phyloP scores from a whole-genome alignment of 306 rosid species.

The Castanospermum australe region DNA sequence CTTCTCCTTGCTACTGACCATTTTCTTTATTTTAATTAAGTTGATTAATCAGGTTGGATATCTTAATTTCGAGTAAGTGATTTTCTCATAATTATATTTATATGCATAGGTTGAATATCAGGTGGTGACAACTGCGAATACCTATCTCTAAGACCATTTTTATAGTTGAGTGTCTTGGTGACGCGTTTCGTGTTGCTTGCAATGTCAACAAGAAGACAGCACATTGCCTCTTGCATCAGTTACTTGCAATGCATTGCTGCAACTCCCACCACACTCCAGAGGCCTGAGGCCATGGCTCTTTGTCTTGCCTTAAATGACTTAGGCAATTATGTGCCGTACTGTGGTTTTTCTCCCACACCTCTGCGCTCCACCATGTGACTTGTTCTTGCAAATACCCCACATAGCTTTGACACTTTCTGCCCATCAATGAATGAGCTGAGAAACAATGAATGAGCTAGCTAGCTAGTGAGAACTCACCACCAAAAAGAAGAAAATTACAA shows the following conservation, averaged over 20 bases:
- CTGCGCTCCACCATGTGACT: constrained; percentile 26
- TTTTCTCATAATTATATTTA: neutral
- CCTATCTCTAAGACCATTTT: too few relatives aligned
- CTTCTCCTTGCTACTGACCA: neutral
- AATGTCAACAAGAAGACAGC: constrained; percentile 8
- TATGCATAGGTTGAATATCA: neutral
- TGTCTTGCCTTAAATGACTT: constrained; percentile 6
- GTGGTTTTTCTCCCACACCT: neutral
- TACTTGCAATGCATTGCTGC: too few relatives aligned
- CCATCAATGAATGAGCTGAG: neutral
- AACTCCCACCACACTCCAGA: neutral
- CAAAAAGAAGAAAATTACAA: neutral
- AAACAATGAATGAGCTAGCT: neutral
- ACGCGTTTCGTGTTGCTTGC: constrained; percentile 24
- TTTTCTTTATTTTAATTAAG: too few relatives aligned
- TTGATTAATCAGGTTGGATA: neutral
- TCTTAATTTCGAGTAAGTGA: neutral
- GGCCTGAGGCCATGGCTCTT: neutral
- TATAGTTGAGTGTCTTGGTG: neutral
- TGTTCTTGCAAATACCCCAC: constrained; percentile 17
- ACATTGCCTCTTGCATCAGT: neutral
- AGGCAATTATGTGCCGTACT: constrained; percentile 2
- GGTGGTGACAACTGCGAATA: neutral
- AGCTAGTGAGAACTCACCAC: neutral
- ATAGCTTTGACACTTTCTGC: constrained; percentile 18